Base-by-base conservation (phyloP, 1,139 yeast species). In the Pichia sp. region DNA sequence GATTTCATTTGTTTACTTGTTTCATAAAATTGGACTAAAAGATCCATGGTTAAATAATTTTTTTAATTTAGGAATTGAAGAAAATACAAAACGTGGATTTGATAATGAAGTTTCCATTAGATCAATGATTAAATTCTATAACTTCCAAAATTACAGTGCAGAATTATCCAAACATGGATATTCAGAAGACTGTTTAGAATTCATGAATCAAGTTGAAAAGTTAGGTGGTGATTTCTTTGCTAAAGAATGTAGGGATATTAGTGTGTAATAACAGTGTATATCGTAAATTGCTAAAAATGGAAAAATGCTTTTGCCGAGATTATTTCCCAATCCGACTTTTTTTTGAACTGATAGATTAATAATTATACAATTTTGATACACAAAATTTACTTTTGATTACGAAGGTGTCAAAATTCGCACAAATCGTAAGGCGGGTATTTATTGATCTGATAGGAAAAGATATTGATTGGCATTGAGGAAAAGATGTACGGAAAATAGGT, bases 21-120 rank as follows among this genome's bases (percentile, higher is more conserved):
- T 88, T 62, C 79, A 90, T 61, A 79, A 82, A 58, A 72, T 91
- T 34, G 80, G 83, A 19, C 70, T 93, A 49, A 79, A 84, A 55
- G 98, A 91, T 63, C 85, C 83, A 61, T 93, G 99, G 99, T 75
- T 93, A 31, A 84, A 90, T 53, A 96, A 96, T 0, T 57, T 61
- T 46, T 61, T 65, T 41, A 60, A 62, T 41, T 56, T 60, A 28
- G 61, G 62, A 50, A 52, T 64, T 34, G 96, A 88, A 62, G 77
- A 88, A 33, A 84, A 88, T 47, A 75, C 88, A 55, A 83, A 81
- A 56, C 87, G 84, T 60, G 86, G 96, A 0, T 84, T 83, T 61
- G 91, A 90, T 31, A 96, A 90, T 64, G 98, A 93, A 62, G 79
- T 85, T 48, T 93, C 96, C 0, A 68, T 93, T 42, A 71, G 98